Conservation (phyloP, 768 basidiomycete species). For the Butyriboletus loyo region DNA sequence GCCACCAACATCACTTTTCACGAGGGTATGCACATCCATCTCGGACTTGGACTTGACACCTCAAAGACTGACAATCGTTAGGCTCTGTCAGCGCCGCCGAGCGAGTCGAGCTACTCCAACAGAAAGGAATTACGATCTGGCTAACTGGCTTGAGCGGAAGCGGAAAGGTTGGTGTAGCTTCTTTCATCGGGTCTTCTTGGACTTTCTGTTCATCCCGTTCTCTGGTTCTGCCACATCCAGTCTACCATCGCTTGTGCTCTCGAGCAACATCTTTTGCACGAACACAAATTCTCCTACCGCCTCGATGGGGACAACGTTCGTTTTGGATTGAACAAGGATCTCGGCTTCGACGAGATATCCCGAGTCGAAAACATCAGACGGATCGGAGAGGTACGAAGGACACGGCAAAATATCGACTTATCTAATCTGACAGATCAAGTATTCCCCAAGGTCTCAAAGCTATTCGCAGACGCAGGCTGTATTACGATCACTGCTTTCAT, state of each 20-base stretch:
- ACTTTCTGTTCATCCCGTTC: not conserved
- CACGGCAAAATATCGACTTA: not conserved
- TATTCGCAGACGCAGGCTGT: conserved; percentile 87
- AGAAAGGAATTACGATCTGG: conserved; percentile 93
- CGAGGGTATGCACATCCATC: conserved; percentile 40
- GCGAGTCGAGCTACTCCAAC: conserved; percentile 63
- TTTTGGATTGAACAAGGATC: conserved; percentile 94
- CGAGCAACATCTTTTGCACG: conserved; percentile 90
- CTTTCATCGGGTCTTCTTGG: not conserved
- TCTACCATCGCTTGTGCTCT: conserved; percentile 97
- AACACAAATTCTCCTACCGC: conserved; percentile 82
- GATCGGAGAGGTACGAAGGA: conserved; percentile 78
- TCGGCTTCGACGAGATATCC: conserved; percentile 90
- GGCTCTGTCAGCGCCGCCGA: conserved; percentile 71
- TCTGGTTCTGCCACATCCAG: conserved; percentile 26
- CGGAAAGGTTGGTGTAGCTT: conserved; percentile 65
- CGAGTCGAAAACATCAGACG: conserved; percentile 94
- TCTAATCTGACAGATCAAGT: conserved; percentile 10
- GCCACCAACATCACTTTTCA: conserved; percentile 66
- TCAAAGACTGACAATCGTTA: conserved; percentile 27
- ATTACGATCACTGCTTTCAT: conserved; percentile 95
- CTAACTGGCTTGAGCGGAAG: conserved; percentile 93
- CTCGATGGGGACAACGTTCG: conserved; percentile 96
- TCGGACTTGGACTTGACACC: not conserved
- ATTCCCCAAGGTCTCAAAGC: conserved; percentile 73